Percentiles rank a stretch among this genome's conserved stretches.
phyloP scores from a whole-genome alignment of 805 yeast genomes.

The Citeromyces nyonsensis region DNA sequence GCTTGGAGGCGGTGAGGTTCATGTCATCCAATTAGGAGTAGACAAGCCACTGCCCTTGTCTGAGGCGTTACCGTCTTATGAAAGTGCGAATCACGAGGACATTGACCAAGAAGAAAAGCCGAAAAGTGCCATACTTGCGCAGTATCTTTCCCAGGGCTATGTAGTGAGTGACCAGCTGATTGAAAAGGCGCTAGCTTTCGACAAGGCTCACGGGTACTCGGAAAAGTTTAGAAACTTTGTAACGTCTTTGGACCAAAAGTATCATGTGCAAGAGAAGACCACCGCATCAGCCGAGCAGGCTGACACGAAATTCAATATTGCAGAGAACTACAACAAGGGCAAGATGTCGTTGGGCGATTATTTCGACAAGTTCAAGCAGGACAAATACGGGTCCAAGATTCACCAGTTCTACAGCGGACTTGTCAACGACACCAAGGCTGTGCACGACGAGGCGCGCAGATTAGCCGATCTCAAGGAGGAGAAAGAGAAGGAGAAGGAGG shows the following conservation, averaged over 20 bases:
- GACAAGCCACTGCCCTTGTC: constrained; percentile 1
- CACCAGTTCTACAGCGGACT: constrained; percentile 43
- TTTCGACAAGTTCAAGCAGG: constrained; percentile 26
- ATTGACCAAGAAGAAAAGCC: constrained; percentile 59
- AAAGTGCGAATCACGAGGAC: constrained; percentile 5
- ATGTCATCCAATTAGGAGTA: constrained; percentile 15
- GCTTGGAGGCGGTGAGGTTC: constrained; percentile 40
- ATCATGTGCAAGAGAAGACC: constrained; percentile 37
- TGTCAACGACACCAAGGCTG: constrained; percentile 40
- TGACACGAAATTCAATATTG: constrained; percentile 24
- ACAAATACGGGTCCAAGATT: constrained; percentile 40
- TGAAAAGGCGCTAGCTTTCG: constrained; percentile 44
- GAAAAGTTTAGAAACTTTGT: constrained; percentile 41
- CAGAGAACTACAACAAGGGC: constrained; percentile 20
- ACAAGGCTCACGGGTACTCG: constrained; percentile 48
- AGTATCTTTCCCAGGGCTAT: constrained; percentile 62
- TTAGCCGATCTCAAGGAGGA: constrained; percentile 43
- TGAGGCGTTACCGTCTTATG: constrained; percentile 4
- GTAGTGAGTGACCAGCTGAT: constrained; percentile 45
- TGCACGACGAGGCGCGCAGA: constrained; percentile 62
- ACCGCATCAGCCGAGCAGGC: constrained; percentile 18
- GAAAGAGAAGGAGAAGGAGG: constrained; percentile 2
- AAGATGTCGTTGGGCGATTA: constrained; percentile 23
- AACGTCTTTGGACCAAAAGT: constrained; percentile 37
- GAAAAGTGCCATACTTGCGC: constrained; percentile 60